Percentiles rank a stretch among this genome's conserved stretches.
These are phyloP conservation scores for Fragilaria radians DNA, from an alignment of 108 stramenopile species.

Conservation along the genomic window DNA sequence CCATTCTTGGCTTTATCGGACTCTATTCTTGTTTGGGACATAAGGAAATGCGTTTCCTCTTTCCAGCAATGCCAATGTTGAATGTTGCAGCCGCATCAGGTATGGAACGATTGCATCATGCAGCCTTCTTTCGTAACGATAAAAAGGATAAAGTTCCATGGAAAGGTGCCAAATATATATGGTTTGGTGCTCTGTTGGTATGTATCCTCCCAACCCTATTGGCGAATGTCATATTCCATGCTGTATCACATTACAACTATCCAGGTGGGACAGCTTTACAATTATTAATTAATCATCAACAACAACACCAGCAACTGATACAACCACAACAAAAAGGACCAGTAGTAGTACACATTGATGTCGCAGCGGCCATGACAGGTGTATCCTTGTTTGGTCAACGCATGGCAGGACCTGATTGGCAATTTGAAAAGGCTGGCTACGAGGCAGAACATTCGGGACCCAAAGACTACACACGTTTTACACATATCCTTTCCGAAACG, in stretches of 20 bases:
- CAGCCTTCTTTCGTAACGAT: slow-evolving; percentile 28
- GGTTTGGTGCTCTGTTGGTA: slow-evolving; percentile 23
- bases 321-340: neutral
- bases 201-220: slow-evolving; percentile 33
- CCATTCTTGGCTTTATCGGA: slow-evolving; percentile 62
- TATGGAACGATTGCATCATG: slow-evolving; percentile 36
- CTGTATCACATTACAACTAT: slow-evolving; percentile 69
- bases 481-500: slow-evolving; percentile 62
- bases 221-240: slow-evolving; percentile 59
- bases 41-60: slow-evolving; percentile 94
- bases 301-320: slow-evolving; percentile 6
- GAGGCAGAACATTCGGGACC: slow-evolving; percentile 48
- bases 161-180: slow-evolving; percentile 20
- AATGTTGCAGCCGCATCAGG: slow-evolving; percentile 78
- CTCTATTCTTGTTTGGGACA: slow-evolving; percentile 88
- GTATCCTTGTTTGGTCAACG: slow-evolving; percentile 85
- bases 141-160: slow-evolving; percentile 17
- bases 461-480: slow-evolving; percentile 19
- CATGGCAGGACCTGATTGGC: slow-evolving; percentile 28
- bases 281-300: slow-evolving; percentile 32
- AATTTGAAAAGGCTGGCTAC: slow-evolving; percentile 75
- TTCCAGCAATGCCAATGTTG: slow-evolving; percentile 85
- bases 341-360: slow-evolving; percentile 75
- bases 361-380: slow-evolving; percentile 83
- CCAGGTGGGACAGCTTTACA: slow-evolving; percentile 74